These are phyloP conservation scores for Malassezia japonica DNA, from an alignment of 1,284 basidiomycete genomes.

Conservation along the genomic window DNA sequence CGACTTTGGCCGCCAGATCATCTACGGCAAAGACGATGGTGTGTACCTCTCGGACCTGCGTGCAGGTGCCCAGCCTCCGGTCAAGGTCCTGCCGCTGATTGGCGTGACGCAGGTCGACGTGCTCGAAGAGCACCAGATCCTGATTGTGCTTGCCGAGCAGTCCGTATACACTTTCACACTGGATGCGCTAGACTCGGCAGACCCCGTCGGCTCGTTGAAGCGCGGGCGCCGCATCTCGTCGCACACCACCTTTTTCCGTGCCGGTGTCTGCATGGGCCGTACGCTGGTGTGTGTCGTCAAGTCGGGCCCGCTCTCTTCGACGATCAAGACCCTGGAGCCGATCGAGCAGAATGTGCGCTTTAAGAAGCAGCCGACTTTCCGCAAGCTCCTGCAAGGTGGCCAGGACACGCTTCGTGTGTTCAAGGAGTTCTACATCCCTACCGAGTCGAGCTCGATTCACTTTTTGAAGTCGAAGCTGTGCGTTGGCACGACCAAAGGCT, in stretches of 20 bases:
- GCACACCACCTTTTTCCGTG: slow-evolving; percentile 96
- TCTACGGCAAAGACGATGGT: slow-evolving; percentile 93
- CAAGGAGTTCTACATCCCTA: slow-evolving; percentile 95
- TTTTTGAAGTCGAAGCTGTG: slow-evolving; percentile 97
- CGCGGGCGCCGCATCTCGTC: slow-evolving; percentile 89
- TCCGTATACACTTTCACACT: slow-evolving; percentile 93
- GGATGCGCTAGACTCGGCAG: slow-evolving; percentile 79
- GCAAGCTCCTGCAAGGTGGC: slow-evolving; percentile 81
- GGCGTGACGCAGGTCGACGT: slow-evolving; percentile 94
- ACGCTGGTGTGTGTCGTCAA: slow-evolving; percentile 98
- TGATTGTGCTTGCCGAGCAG: slow-evolving; percentile 79
- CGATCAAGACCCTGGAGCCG: slow-evolving; percentile 94
- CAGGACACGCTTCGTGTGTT: slow-evolving; percentile 90
- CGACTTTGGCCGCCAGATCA: slow-evolving; percentile 71
- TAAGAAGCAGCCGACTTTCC: slow-evolving; percentile 72
- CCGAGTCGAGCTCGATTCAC: slow-evolving; percentile 90
- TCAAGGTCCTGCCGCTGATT: slow-evolving; percentile 76
- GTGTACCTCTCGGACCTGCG: slow-evolving; percentile 84
- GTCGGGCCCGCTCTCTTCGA: slow-evolving; percentile 82
- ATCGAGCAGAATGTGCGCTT: slow-evolving; percentile 73
- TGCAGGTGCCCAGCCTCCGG: slow-evolving; percentile 60
- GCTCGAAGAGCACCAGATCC: slow-evolving; percentile 85
- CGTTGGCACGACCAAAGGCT: slow-evolving; percentile 94
- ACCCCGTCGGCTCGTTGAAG: slow-evolving; percentile 81
- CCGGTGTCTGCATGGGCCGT: slow-evolving; percentile 79